phyloP scores from a whole-genome alignment of 2,329 filamentous ascomycete species.

The Fusarium nisikadoi region DNA sequence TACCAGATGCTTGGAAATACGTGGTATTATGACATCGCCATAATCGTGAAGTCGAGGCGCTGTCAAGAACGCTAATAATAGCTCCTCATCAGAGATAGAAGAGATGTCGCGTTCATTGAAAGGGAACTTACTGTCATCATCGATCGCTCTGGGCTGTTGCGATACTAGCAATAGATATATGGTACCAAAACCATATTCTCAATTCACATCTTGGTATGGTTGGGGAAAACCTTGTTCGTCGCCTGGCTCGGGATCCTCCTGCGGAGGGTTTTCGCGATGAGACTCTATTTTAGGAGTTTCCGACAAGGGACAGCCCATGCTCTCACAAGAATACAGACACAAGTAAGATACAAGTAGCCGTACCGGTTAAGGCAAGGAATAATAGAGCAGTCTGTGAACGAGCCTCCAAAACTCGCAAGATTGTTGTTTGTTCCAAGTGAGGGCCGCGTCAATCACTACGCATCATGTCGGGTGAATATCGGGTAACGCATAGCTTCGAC shows the following conservation, averaged over 20 bases:
- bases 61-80: neutral
- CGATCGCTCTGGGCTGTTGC: accelerated
- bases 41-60: neutral
- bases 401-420: too few relatives aligned
- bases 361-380: too few relatives aligned
- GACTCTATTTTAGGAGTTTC: neutral
- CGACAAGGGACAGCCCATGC: neutral
- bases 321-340: too few relatives aligned
- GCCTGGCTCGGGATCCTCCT: neutral
- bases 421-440: too few relatives aligned
- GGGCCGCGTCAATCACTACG: too few relatives aligned
- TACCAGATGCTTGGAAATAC: accelerated
- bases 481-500: too few relatives aligned
- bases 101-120: accelerated
- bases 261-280: neutral
- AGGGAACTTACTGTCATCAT: accelerated
- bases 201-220: neutral
- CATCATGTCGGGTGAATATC: too few relatives aligned
- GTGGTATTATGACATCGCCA: accelerated
- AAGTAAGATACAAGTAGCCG: too few relatives aligned
- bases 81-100: accelerated
- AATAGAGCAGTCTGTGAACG: too few relatives aligned
- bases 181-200: neutral
- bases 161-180: too few relatives aligned
- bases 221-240: neutral